phyloP scores from a whole-genome alignment of 768 basidiomycete genomes.

The Mycena chlorophos region DNA sequence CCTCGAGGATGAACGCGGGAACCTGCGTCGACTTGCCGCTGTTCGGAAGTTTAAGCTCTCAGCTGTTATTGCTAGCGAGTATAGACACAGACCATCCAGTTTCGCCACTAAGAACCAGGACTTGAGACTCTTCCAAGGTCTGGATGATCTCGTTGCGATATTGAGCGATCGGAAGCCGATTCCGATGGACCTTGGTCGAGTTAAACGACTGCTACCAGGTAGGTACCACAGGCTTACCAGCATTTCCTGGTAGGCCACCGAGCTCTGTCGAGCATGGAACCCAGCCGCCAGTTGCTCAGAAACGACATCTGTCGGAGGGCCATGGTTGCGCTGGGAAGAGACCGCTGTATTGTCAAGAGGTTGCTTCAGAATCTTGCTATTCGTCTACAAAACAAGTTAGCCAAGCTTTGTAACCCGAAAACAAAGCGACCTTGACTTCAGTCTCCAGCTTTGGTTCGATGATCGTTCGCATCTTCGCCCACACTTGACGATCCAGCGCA shows the following conservation, averaged over 20 bases:
- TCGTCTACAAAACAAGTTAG: conserved; percentile 19
- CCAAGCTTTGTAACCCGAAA: background rate
- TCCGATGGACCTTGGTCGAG: conserved; percentile 61
- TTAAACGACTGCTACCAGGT: background rate
- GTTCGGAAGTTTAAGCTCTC: conserved; percentile 8
- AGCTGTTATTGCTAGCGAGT: conserved; percentile 6
- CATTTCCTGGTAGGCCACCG: conserved; percentile 81
- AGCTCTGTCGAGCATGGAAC: conserved; percentile 62
- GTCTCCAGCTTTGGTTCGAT: conserved; percentile 58
- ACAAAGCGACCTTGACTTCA: conserved; percentile 40
- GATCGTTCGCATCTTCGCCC: conserved; percentile 68
- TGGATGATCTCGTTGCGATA: conserved; percentile 74
- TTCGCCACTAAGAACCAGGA: conserved; percentile 76
- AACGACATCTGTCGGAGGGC: conserved; percentile 25
- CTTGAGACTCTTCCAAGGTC: conserved; percentile 70
- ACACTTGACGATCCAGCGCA: conserved; percentile 61
- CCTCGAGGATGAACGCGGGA: conserved; percentile 90
- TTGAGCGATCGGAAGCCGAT: conserved; percentile 79
- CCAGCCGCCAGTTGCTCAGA: conserved; percentile 56
- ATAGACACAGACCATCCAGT: conserved; percentile 37
- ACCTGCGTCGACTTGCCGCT: conserved; percentile 98
- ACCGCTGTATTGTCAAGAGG: conserved; percentile 13
- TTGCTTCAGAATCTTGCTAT: conserved; percentile 26
- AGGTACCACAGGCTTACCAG: conserved; percentile 57
- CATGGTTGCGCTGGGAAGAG: background rate